phyloP scores from a whole-genome alignment of 2,329 filamentous ascomycete species.

The Mycosphaerelloides madeirae region DNA sequence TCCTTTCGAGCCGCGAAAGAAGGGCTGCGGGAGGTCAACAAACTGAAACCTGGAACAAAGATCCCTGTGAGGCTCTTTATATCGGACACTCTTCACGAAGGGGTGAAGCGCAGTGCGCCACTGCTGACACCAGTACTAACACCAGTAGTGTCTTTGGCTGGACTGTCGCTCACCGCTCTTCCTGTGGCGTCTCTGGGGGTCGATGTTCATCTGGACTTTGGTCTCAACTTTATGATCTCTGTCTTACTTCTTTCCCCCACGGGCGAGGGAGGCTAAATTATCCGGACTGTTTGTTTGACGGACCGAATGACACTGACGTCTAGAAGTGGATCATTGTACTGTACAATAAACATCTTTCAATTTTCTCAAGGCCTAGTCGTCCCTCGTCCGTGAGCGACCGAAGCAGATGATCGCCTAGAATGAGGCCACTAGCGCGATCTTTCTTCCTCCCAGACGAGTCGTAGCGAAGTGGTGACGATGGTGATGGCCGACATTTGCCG shows the following conservation, averaged over 20 bases:
- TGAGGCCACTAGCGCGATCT: too few species aligned
- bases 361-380: too few species aligned
- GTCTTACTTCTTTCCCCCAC: slow-evolving; percentile 7
- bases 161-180: slow-evolving; percentile 4
- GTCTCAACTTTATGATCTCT: slow-evolving; percentile 6
- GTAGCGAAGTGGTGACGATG: too few species aligned
- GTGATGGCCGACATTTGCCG: too few species aligned
- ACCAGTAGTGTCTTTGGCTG: slow-evolving; percentile 1
- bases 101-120: not conserved
- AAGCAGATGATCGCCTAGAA: too few species aligned
- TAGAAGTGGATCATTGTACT: too few species aligned
- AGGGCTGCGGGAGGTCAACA: not conserved
- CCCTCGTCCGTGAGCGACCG: too few species aligned
- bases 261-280: too few species aligned
- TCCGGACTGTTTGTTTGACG: too few species aligned
- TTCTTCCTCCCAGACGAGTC: too few species aligned
- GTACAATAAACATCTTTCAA: too few species aligned
- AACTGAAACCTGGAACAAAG: slow-evolving; percentile 1
- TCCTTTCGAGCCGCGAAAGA: slow-evolving; percentile 1
- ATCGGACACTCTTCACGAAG: slow-evolving; percentile 3
- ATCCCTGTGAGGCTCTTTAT: slow-evolving; percentile 1
- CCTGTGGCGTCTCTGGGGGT: slow-evolving; percentile 11
- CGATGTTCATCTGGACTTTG: slow-evolving; percentile 3
- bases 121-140: not conserved
- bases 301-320: too few species aligned